Base-by-base conservation (phyloP, 2,329 filamentous ascomycete species). In the Stachybotrys chartarum region DNA sequence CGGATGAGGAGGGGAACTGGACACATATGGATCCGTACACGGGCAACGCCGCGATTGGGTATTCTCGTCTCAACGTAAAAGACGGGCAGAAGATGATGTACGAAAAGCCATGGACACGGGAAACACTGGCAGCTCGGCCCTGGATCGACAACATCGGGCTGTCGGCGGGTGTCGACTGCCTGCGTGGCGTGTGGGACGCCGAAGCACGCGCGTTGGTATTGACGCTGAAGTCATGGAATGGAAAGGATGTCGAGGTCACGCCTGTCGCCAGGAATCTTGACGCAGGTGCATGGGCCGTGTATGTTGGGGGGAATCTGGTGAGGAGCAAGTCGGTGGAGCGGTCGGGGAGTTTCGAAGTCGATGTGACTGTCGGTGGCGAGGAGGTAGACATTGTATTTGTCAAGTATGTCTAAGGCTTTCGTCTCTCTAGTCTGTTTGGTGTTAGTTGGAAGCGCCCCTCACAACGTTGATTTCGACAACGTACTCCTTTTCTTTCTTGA, bases 41-140 rank as follows among this genome's bases (percentile, higher is more conserved):
- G 0, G 69, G 72, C 0, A 73, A 75, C 55, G 64, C 64, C 1
- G 64, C 59, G 0, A 66, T 74, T 54, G 70, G 64, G 1, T 74
- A 74, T 50, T 64, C 64, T 6, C 58, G 70, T 18, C 57, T 73
- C 18, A 72, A 74, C 55, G 66, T 73, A 11, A 53, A 59, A 5
- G 64, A 71, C 56, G 71, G 72, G 12, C 67, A 68, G 61, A 67
- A 63, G 58, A 67, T 54, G 44, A 68, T 72, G 63, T 74, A 63
- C 60, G 67, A 69, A 32, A 18, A 55, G n/a, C 68, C 69, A 1
- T 70, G 67, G 64, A 63, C 60, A 0, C 53, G 52, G 14, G 61
- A 67, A 5, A 47, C 52, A 10, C 32, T 55, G 11, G 52, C 54
- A 10, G 24, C 44, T 5, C 42, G 52, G 16, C 58, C 58, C 2